Base-by-base conservation (phyloP, 768 basidiomycete genomes). In the Strobilomyces echinocephalus region DNA sequence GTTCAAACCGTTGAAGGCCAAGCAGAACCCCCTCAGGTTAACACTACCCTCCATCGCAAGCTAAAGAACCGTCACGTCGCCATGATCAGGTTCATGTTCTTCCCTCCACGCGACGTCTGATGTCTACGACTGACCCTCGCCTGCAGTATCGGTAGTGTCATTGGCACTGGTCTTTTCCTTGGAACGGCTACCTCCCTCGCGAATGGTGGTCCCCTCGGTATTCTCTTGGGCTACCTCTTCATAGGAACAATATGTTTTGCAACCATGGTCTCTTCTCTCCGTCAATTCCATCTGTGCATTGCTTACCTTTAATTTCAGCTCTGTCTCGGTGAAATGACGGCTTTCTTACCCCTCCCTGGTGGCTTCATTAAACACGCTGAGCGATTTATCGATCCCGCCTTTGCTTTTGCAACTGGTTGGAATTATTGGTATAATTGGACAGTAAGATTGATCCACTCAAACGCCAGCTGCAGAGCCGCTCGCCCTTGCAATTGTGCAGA, bases 141-240 rank as follows among this genome's bases (percentile, higher is more conserved):
- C 16, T 45, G 6, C 46, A 68, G 67, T 56, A 63, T 69, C 0
- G 68, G 63, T 38, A 69, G 74, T 54, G 76, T 75, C 42, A 76
- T 76, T 11, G 77, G 77, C 24, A 76, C 76, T 0, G 64, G 69
- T 28, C 62, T 74, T 15, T 71, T 72, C 58, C 67, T 71, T 10
- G 69, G 68, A 9, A 66, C 69, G 1, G 74, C 67, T 6, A 39
- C 59, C 8, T 68, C 74, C 8, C 66, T 79, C 38, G 49, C 40
- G 49, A 63, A 69, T 15, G 79, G 76, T 48, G 78, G 79, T 45
- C 78, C 78, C 3, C 15, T 80, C 2, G 78, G 78, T n/a, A 58
- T 79, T 36, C 63, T 79, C 11, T 63, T 79, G 24, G 77, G 66
- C 8, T 79, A 79, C 59, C 8, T 67, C 24, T 65, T 70, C 30